Evolutionary conservation across 495 filamentous ascomycete genomes (phyloP), one percentile per base, ranked within the genome.

Genomic region (Chlorociboria aeruginascens): DNA sequence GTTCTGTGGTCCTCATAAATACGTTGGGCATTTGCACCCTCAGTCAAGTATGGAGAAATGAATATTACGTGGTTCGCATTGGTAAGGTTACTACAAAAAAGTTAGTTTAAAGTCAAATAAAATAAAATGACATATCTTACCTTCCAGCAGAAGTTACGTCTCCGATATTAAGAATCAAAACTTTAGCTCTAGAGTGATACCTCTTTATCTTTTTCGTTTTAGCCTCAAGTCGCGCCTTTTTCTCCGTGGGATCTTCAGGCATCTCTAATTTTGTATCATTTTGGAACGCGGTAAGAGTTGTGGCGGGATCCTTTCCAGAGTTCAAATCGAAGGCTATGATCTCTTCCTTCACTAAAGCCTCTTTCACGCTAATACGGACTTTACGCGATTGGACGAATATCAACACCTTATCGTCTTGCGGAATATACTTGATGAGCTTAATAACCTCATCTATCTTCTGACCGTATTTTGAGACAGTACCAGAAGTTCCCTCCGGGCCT

Each of bases 61-160:
- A 94, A 90, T 42, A 93, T 73, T 31, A 89, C 67, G 51, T 92
- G 86, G 47, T 85, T 89, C 0, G 85, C 84, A 34, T 73, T 71
- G 40, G 80, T 79, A 2, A 92, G 65, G 56, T 93, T 93, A 14
- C 79, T 83, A 52, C 44, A 38, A 37, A 6, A 36, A 25, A 30
- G 48, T 64, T 48, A 64, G 55, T 43, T 54, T 31, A 16, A 41
- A 51, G 38, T 25, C 20, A 25, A 25, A 25, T 25, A 25, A 25
- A 25, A 25, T 29, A n/a, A 8, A 2, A 32, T 38, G 0, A 13
- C 30, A 28, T 28, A 34, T 71, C 75, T 79, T 68, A 82, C 79
- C 74, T 61, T 29, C 87, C 87, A 8, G 85, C 76, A 13, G 85
- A 77, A 43, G 73, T 69, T n/a, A 74, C 76, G 47, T 70, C 69